Base-by-base conservation (phyloP, 1,284 basidiomycete genomes). In the Fomitopsis palustris region DNA sequence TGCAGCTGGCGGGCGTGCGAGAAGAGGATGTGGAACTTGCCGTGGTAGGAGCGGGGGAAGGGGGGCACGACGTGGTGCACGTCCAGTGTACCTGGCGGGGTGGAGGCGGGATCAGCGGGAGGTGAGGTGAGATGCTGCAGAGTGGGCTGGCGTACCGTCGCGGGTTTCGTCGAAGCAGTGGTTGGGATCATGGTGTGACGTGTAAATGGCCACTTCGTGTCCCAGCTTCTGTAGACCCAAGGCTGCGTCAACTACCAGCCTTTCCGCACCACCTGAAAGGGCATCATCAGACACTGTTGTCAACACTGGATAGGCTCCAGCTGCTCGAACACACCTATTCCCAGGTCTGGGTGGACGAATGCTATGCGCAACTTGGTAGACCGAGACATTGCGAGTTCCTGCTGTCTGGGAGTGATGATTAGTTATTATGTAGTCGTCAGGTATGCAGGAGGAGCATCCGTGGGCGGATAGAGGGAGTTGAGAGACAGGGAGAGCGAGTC, bases 181-280 rank as follows among this genome's bases (percentile, higher is more conserved):
- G 8, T 77, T 77, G 0, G 87, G 82, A 69, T 99, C 91, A 73
- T 96, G 95, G 67, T 97, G 87, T 0, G 94, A 96, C 0, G 97
- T 99, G 74, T 96, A 97, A 53, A 99, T 87, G 67, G 90, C 84
- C n/a, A 99, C 92, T 0, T 83, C 77, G 72, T 98, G 95, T 0
- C 96, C 96, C 3, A 88, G 81, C 10, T 82, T 78, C 72, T 98
- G 91, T 16, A 99, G 78, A 1, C 93, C 90, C 0, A 96, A 79
- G 0, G 96, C 96, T 17, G 95, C 94, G 72, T 99, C 96, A n/a
- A 98, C 95, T 1, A 99, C 88, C 9, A 98, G 83, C 47, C 95
- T 82, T 74, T 99, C 96, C 0, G 96, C 96, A 14, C 96, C 96
- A 65, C 95, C 95, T 96, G 65, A 33, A 49, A 51, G 23, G 27